Percentiles rank a stretch among this genome's conserved stretches.
These are phyloP conservation scores for Penicillium cosmopolitanum DNA, from an alignment of 495 filamentous ascomycete genomes.

Conservation along the genomic window DNA sequence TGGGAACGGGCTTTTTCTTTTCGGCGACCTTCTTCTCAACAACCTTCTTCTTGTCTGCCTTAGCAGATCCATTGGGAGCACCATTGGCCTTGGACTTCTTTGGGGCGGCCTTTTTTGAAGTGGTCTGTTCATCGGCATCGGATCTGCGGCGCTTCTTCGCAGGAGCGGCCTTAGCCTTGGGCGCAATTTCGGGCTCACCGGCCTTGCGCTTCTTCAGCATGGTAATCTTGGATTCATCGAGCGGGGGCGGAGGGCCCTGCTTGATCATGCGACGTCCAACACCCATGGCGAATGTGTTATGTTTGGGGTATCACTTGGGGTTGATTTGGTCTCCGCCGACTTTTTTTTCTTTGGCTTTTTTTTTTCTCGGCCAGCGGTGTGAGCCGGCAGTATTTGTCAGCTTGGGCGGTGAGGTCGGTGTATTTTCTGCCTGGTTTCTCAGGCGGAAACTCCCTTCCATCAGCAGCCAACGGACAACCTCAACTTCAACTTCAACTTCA, in stretches of 20 bases:
- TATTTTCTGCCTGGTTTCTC: slow-evolving; percentile 4
- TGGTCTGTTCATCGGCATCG: slow-evolving; percentile 44
- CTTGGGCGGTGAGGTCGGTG: slow-evolving; percentile 34
- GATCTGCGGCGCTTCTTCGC: slow-evolving; percentile 72
- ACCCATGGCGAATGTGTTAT: slow-evolving; percentile 68
- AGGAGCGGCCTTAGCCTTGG: slow-evolving; percentile 44
- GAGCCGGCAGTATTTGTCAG: slow-evolving; percentile 29
- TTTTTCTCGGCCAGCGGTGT: slow-evolving; percentile 42
- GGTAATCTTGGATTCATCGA: slow-evolving; percentile 79
- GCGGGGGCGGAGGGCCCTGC: slow-evolving; percentile 81
- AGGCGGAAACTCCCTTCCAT: slow-evolving; percentile 6
- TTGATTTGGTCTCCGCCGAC: slow-evolving; percentile 19
- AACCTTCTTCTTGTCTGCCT: slow-evolving; percentile 31
- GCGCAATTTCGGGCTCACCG: slow-evolving; percentile 48
- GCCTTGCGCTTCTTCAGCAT: slow-evolving; percentile 78
- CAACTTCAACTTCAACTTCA: too few relatives aligned
- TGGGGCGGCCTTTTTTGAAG: slow-evolving; percentile 33
- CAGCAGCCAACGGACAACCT: too few relatives aligned
- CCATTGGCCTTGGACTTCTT: slow-evolving; percentile 54
- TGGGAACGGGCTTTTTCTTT: slow-evolving; percentile 47
- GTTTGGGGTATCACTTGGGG: slow-evolving; percentile 19
- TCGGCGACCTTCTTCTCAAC: slow-evolving; percentile 37
- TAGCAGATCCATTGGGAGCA: slow-evolving; percentile 37
- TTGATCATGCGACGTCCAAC: slow-evolving; percentile 90
- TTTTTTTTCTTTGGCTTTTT: slow-evolving; percentile 36